Percentiles rank a stretch among this genome's conserved stretches.
These are phyloP conservation scores for Penicillium corylophilum DNA, from an alignment of 2,329 filamentous ascomycete genomes.

Conservation along the genomic window DNA sequence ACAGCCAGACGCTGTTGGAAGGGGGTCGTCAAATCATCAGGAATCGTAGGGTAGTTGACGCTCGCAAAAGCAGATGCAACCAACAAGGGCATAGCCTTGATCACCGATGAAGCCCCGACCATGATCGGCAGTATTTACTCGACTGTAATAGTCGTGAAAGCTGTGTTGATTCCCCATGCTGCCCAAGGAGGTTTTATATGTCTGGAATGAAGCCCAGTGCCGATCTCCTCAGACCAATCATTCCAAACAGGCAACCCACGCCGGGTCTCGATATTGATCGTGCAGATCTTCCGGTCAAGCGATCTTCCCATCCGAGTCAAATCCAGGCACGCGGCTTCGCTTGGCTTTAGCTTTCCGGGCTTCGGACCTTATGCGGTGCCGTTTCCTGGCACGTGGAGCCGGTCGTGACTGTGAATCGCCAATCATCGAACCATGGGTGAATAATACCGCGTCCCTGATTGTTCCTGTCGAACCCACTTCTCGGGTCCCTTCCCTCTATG, in stretches of 20 bases:
- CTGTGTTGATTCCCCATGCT: not conserved
- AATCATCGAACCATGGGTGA: not conserved
- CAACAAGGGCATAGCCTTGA: slow-evolving; percentile 18
- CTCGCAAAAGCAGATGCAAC: slow-evolving; percentile 20
- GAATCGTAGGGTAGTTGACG: slow-evolving; percentile 48
- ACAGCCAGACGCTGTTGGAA: slow-evolving; percentile 56
- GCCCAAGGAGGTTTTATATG: not conserved
- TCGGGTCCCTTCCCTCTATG: not conserved
- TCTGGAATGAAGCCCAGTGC: not conserved
- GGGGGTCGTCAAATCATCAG: slow-evolving; percentile 53
- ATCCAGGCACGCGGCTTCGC: not conserved
- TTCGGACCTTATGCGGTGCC: slow-evolving; percentile 3
- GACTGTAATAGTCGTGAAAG: not conserved
- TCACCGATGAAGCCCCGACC: slow-evolving; percentile 9
- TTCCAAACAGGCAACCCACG: slow-evolving; percentile 11
- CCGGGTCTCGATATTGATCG: not conserved
- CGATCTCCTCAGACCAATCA: slow-evolving; percentile 12
- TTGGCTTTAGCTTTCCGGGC: slow-evolving; percentile 6
- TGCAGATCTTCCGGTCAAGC: not conserved
- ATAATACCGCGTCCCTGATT: not conserved
- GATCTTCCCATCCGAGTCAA: not conserved
- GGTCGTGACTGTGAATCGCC: slow-evolving; percentile 1
- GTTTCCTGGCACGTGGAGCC: slow-evolving; percentile 10
- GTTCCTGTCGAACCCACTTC: not conserved
- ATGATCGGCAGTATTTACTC: slow-evolving; percentile 4